phyloP scores from a whole-genome alignment of 306 rosid genomes.

The Rubus idaeus region DNA sequence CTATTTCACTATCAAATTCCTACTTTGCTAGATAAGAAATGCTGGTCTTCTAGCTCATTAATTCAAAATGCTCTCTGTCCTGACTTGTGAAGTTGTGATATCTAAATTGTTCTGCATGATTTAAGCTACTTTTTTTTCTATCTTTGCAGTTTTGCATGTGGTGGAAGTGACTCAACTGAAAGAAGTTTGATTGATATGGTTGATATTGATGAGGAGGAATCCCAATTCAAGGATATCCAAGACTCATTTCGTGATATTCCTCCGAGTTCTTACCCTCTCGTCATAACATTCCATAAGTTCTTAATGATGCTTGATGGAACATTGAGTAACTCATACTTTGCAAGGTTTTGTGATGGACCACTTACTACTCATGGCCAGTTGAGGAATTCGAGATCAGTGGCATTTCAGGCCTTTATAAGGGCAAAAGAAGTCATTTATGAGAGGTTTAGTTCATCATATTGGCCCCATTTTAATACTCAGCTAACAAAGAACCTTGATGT shows the following conservation, averaged over 20 bases:
- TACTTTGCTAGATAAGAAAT: background rate
- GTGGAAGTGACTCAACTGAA: conserved; percentile 16
- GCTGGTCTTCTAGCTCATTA: background rate
- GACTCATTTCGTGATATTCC: conserved; percentile 50
- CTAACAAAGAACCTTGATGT: conserved; percentile 54
- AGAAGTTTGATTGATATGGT: conserved; percentile 27
- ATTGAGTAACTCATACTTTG: conserved; percentile 50
- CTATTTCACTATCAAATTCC: background rate
- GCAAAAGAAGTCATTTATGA: conserved; percentile 64
- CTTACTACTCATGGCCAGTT: conserved; percentile 19
- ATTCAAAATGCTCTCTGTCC: background rate
- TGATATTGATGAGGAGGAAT: conserved; percentile 38
- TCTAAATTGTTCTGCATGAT: background rate
- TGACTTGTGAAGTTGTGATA: too few relatives aligned
- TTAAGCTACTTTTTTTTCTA: background rate
- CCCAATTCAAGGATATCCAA: conserved; percentile 42
- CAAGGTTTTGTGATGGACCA: conserved; percentile 34
- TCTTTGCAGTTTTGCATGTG: conserved; percentile 40
- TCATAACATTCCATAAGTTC: conserved; percentile 54
- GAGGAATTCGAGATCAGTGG: conserved; percentile 38
- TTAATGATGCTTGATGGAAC: conserved; percentile 71
- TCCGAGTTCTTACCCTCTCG: conserved; percentile 44
- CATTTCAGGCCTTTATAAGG: conserved; percentile 46
- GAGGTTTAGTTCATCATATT: conserved; percentile 50
- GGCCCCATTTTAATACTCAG: conserved; percentile 63